Conservation (phyloP, 192 early-diverging fungal genomes). For the Oehlia diaphana region DNA sequence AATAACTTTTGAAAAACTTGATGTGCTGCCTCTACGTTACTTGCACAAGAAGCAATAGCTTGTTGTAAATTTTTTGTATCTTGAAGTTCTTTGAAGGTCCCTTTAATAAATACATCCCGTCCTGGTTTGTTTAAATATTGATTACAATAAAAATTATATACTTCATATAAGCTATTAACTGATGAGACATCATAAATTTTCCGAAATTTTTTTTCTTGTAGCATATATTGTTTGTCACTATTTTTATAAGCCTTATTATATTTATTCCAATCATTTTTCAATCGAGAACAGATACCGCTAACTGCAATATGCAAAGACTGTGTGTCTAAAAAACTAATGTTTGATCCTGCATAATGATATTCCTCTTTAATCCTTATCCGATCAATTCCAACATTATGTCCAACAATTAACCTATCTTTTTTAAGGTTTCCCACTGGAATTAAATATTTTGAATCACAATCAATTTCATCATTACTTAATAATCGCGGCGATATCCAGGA, state of each 20-base stretch:
- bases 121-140: slow-evolving; percentile 58
- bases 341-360: slow-evolving; percentile 55
- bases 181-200: slow-evolving; percentile 54
- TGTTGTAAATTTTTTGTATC: slow-evolving; percentile 53
- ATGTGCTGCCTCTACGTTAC: slow-evolving; percentile 71
- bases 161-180: slow-evolving; percentile 69
- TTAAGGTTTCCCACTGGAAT: slow-evolving; percentile 35
- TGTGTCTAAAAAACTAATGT: slow-evolving; percentile 73
- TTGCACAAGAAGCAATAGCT: slow-evolving; percentile 76
- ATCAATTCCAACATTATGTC: slow-evolving; percentile 87
- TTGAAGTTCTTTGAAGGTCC: slow-evolving; percentile 50
- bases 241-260: slow-evolving; percentile 48
- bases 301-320: slow-evolving; percentile 84
- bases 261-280: slow-evolving; percentile 66
- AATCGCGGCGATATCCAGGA: slow-evolving; percentile 89
- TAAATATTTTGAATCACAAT: slow-evolving; percentile 5
- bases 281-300: slow-evolving; percentile 79
- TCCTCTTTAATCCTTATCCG: slow-evolving; percentile 78
- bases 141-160: slow-evolving; percentile 70
- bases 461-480: slow-evolving; percentile 23
- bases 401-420: slow-evolving; percentile 54
- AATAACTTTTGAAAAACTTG: slow-evolving; percentile 64
- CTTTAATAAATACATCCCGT: slow-evolving; percentile 56
- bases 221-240: neutral
- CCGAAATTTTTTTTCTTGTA: slow-evolving; percentile 2